Conservation (phyloP, 495 filamentous ascomycete genomes). For the Echria macrotheca region DNA sequence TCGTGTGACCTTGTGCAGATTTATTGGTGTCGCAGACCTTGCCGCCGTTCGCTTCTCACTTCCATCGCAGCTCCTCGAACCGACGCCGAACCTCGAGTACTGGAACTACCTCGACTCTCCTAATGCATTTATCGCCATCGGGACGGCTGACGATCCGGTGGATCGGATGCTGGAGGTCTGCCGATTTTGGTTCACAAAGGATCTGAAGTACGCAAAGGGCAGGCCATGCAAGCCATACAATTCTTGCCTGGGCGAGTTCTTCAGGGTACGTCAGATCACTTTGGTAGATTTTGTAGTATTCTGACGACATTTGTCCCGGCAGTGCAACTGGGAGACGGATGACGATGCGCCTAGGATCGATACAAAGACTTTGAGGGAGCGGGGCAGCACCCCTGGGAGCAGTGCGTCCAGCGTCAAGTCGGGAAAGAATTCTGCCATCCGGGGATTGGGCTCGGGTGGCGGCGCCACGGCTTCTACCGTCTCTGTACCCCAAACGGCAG, state of each 20-base stretch:
- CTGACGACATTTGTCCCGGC: neutral
- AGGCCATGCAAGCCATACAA: constrained; percentile 99
- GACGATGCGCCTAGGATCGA: constrained; percentile 54
- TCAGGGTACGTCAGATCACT: constrained; percentile 59
- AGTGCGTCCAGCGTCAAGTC: constrained; percentile 48
- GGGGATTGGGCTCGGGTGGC: constrained; percentile 24
- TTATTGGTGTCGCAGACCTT: constrained; percentile 92
- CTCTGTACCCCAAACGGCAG: constrained; percentile 35
- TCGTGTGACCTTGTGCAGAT: too few species aligned
- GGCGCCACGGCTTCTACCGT: constrained; percentile 37
- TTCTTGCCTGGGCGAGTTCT: constrained; percentile 95
- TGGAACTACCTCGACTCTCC: constrained; percentile 97
- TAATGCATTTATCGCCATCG: constrained; percentile 93
- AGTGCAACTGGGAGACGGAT: constrained; percentile 93
- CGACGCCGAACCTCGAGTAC: constrained; percentile 94
- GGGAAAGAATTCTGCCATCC: constrained; percentile 24
- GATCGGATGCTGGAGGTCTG: constrained; percentile 90
- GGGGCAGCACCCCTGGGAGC: constrained; percentile 31
- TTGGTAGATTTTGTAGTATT: neutral
- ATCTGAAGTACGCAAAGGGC: constrained; percentile 97
- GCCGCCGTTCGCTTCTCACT: constrained; percentile 93
- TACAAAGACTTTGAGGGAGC: constrained; percentile 31
- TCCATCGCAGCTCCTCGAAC: constrained; percentile 90
- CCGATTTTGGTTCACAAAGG: constrained; percentile 98
- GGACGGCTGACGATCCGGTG: constrained; percentile 82